Percentiles rank a stretch among this genome's conserved stretches.
phyloP scores from a whole-genome alignment of 768 basidiomycete species.

The Pisolithus microcarpus region DNA sequence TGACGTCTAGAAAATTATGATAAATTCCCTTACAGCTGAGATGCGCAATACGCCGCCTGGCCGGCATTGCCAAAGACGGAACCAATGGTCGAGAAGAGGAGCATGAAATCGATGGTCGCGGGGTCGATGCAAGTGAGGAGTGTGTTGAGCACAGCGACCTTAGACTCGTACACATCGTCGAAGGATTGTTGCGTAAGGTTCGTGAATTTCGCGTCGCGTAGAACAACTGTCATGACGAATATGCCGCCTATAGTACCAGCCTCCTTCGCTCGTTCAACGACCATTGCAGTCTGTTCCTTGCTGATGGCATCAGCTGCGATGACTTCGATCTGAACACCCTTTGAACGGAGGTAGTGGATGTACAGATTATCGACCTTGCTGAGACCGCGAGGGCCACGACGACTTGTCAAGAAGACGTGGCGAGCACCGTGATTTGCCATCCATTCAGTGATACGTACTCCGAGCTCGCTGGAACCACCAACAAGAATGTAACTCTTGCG shows the following conservation, averaged over 20 bases:
- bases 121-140: constrained; percentile 11
- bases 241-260: constrained; percentile 25
- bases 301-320: constrained; percentile 22
- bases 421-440: constrained; percentile 28
- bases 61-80: constrained; percentile 28
- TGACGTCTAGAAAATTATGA: not conserved
- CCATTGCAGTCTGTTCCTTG: constrained; percentile 15
- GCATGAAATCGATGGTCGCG: constrained; percentile 23
- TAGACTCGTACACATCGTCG: constrained; percentile 14
- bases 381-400: constrained; percentile 15
- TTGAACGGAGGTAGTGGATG: constrained; percentile 17
- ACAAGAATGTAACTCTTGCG: constrained; percentile 20
- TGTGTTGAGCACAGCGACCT: constrained; percentile 15
- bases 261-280: constrained; percentile 17
- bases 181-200: constrained; percentile 29
- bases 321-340: constrained; percentile 20
- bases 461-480: constrained; percentile 19
- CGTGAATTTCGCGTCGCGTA: constrained; percentile 27
- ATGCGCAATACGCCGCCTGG: constrained; percentile 19
- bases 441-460: constrained; percentile 26
- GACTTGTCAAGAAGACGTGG: constrained; percentile 25
- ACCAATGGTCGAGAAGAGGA: constrained; percentile 29
- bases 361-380: constrained; percentile 23
- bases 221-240: constrained; percentile 30
- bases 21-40: constrained; percentile 7